Base-by-base conservation (phyloP, 1,284 basidiomycete genomes). In the Meripilus lineatus region DNA sequence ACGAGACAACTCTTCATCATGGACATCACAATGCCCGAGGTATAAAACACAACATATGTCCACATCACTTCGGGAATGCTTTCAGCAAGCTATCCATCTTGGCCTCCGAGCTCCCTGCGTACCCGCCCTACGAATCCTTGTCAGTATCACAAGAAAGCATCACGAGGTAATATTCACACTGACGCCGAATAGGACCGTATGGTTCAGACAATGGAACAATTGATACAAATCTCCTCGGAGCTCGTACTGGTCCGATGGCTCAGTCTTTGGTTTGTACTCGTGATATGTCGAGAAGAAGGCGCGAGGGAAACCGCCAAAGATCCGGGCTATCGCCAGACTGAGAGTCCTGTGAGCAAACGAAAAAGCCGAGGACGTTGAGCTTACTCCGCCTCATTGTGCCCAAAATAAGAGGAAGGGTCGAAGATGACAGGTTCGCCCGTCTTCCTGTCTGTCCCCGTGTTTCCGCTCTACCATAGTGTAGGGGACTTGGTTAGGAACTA, bases 141-240 rank as follows among this genome's bases (percentile, higher is more conserved):
- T 50, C 44, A 48, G 26, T 30, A 30, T 26, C 21, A 10, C 35
- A 42, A 1, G 41, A 22, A 18, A 33, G 17, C n/a, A 30, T 30
- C n/a, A 8, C 38, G 10, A 40, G 40, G 22, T n/a, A 8, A 20
- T 32, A 22, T 22, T 30, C 28, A 10, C 18, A 67, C 79, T 63
- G 54, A 85, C 86, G 46, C 82, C 81, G 51, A 89, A 89, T 4
- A 89, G 57, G 6, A 85, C 67, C 0, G 85, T 84, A 55, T 89
- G 88, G 54, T 93, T 94, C 49, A 93, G 67, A 59, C 93, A 90
- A 63, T 94, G 91, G 53, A 89, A 94, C 32, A 93, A 66, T 63
- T 92, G 82, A 57, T 93, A 93, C 22, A 93, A 65, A 46, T 84
- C 77, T 28, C 71, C 72, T 20, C 91, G 75, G 40, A 86, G 65